Conservation (phyloP, 495 filamentous ascomycete species). For the Entonaema liquescens region DNA sequence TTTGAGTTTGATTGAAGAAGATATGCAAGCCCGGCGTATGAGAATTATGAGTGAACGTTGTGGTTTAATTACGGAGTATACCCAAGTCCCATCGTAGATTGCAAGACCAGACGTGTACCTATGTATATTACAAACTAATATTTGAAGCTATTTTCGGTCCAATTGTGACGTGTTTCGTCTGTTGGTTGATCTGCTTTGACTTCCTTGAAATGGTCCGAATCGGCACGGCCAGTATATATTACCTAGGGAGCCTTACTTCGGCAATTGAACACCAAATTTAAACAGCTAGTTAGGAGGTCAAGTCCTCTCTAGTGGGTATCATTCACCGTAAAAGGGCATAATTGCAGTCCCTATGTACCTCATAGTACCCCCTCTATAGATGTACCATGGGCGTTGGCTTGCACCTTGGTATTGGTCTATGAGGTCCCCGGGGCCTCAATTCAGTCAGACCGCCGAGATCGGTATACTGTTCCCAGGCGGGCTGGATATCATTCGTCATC, state of each 20-base stretch:
- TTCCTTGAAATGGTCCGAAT: neutral
- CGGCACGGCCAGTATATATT: neutral
- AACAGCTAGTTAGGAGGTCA: conserved; percentile 9
- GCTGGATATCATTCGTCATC: conserved; percentile 31
- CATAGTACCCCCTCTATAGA: neutral
- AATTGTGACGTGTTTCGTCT: neutral
- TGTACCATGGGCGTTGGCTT: neutral
- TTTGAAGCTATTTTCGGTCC: neutral
- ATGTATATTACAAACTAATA: neutral
- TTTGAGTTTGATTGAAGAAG: neutral
- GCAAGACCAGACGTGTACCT: neutral
- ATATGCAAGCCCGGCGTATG: neutral
- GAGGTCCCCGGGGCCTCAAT: neutral
- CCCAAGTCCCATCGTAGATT: neutral
- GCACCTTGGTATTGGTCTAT: neutral
- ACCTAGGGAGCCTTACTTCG: neutral
- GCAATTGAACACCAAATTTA: neutral
- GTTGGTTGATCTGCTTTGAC: neutral
- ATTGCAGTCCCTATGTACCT: neutral
- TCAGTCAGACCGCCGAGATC: conserved; percentile 48
- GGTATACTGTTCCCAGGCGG: conserved; percentile 48
- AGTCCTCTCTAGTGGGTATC: conserved; percentile 24
- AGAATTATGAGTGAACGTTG: conserved; percentile 1
- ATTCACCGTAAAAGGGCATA: neutral
- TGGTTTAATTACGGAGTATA: neutral